Percentiles rank a stretch among this genome's conserved stretches.
phyloP scores from a whole-genome alignment of 2,329 filamentous ascomycete species.

The Phaeomoniella chlamydospora region DNA sequence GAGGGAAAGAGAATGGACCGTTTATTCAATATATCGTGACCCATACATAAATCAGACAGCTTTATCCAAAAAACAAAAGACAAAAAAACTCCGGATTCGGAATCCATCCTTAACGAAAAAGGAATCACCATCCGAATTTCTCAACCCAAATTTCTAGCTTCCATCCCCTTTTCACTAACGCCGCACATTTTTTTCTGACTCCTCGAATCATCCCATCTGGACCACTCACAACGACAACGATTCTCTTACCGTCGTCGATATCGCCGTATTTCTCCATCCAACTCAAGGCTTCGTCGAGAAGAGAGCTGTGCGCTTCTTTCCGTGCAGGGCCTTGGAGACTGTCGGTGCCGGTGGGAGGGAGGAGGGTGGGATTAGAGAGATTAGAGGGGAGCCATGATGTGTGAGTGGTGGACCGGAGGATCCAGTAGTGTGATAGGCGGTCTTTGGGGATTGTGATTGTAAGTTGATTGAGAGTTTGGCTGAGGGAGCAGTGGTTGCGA shows the following conservation, averaged over 20 bases:
- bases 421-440: slow-evolving; percentile 41
- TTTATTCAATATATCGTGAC: too few relatives aligned
- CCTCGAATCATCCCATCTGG: slow-evolving; percentile 47
- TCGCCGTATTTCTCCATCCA: slow-evolving; percentile 16
- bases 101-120: too few relatives aligned
- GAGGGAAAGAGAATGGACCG: too few relatives aligned
- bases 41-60: too few relatives aligned
- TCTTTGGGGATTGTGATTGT: slow-evolving; percentile 6
- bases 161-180: slow-evolving; percentile 30
- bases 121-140: slow-evolving; percentile 57
- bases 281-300: not conserved
- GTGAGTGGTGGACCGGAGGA: slow-evolving; percentile 40
- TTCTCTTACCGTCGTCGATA: too few relatives aligned
- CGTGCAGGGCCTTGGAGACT: not conserved
- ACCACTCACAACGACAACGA: slow-evolving; percentile 45
- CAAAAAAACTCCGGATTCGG: too few relatives aligned
- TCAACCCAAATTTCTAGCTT: slow-evolving; percentile 43
- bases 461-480: too few relatives aligned
- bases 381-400: slow-evolving; percentile 42
- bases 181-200: slow-evolving; percentile 44
- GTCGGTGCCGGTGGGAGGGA: too few relatives aligned
- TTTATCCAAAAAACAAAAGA: too few relatives aligned
- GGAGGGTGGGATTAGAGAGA: too few relatives aligned
- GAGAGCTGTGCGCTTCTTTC: not conserved
- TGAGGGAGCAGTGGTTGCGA: too few relatives aligned